These are phyloP conservation scores for Aspergillus melleus DNA, from an alignment of 2,329 filamentous ascomycete species.

Conservation along the genomic window DNA sequence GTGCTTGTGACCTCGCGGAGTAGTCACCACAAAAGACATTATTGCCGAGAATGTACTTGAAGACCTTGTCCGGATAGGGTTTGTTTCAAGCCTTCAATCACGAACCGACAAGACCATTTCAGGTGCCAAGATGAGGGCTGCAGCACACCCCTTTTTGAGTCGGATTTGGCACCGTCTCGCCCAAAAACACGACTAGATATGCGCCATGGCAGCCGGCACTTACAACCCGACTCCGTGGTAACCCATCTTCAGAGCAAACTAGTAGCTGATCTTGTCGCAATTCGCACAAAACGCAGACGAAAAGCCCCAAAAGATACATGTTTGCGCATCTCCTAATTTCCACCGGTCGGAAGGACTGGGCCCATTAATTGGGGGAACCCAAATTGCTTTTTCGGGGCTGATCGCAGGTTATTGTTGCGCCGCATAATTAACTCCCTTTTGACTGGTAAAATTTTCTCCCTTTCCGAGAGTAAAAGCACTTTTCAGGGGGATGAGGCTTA, in stretches of 20 bases:
- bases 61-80: background rate
- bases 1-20: background rate
- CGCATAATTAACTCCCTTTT: conserved; percentile 4
- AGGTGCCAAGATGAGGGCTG: background rate
- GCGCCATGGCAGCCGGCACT: background rate
- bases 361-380: background rate
- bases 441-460: conserved; percentile 4
- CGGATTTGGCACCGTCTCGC: background rate
- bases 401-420: background rate
- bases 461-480: conserved; percentile 3
- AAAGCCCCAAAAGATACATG: conserved; percentile 1
- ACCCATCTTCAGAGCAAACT: conserved; percentile 13
- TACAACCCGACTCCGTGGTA: conserved; percentile 16
- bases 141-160: background rate
- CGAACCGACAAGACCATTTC: background rate
- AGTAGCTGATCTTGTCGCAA: conserved; percentile 1
- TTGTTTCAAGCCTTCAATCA: background rate
- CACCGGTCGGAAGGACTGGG: background rate
- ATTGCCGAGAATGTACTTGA: background rate
- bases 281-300: conserved; percentile 1
- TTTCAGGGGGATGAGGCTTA: conserved; percentile 10
- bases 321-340: background rate
- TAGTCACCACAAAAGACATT: background rate
- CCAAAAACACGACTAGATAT: background rate
- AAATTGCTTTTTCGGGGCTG: conserved; percentile 5